Evolutionary conservation across 257 asterid species (phyloP).

Genomic region (Apocynum venetum): DNA sequence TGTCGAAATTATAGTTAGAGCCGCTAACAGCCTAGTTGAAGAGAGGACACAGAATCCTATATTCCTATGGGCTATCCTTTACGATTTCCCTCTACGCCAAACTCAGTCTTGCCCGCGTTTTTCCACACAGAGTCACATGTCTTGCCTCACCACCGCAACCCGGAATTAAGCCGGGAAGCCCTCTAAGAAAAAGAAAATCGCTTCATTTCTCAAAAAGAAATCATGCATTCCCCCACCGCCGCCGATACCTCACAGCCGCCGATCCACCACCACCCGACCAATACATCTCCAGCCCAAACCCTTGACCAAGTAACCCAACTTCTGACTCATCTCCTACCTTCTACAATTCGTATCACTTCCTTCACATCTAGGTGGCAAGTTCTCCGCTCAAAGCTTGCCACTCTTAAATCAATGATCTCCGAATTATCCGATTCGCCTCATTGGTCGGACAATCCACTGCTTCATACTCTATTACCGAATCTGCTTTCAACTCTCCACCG

Average conservation of each 20-base stretch:
- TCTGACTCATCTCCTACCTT: slow-evolving; percentile 46
- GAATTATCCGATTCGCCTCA: slow-evolving; percentile 61
- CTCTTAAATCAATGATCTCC: slow-evolving; percentile 39
- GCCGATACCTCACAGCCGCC: neutral
- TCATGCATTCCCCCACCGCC: slow-evolving; percentile 2
- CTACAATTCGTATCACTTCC: slow-evolving; percentile 43
- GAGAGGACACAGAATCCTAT: neutral
- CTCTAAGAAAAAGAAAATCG: neutral
- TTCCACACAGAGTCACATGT: neutral
- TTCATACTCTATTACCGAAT: slow-evolving; percentile 51
- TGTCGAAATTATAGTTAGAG: too few relatives aligned
- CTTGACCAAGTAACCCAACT: slow-evolving; percentile 35
- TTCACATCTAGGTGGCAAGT: slow-evolving; percentile 74
- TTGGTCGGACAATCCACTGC: slow-evolving; percentile 74
- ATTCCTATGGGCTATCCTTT: neutral
- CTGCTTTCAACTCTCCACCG: slow-evolving; percentile 59
- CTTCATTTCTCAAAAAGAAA: neutral
- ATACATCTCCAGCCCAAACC: slow-evolving; percentile 28
- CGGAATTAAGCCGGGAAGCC: slow-evolving; percentile 5
- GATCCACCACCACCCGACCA: neutral
- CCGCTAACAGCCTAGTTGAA: neutral
- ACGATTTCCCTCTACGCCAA: neutral
- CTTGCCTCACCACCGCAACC: neutral
- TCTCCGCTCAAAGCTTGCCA: slow-evolving; percentile 55
- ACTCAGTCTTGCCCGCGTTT: neutral